phyloP scores from a whole-genome alignment of 768 basidiomycete genomes.

The Auricularia cornea region DNA sequence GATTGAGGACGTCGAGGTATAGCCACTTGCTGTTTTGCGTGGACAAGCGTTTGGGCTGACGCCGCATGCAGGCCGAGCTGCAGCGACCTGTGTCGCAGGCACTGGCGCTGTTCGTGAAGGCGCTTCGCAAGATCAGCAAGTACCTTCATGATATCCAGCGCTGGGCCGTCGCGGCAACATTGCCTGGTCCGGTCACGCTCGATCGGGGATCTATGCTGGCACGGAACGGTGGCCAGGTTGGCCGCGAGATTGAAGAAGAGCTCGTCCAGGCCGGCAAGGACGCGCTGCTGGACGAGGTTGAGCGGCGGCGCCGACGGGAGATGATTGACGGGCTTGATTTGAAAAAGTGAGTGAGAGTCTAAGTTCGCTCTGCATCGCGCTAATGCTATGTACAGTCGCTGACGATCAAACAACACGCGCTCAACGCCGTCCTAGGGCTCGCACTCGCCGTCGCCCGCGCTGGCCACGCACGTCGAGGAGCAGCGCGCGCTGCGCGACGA shows the following conservation, averaged over 20 bases:
- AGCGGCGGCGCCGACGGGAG: conserved; percentile 69
- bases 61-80: conserved; percentile 53
- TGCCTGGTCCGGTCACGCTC: conserved; percentile 34
- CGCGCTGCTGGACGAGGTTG: conserved; percentile 33
- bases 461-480: conserved; percentile 68
- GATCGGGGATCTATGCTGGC: conserved; percentile 19
- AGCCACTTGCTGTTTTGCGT: conserved; percentile 12
- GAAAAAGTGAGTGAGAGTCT: conserved; percentile 55
- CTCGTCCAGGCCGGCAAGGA: conserved; percentile 69
- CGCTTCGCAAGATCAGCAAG: conserved; percentile 76
- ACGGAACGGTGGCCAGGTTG: conserved; percentile 28
- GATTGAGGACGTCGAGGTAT: conserved; percentile 82
- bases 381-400: conserved; percentile 42
- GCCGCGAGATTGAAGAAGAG: conserved; percentile 51
- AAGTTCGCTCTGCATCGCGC: neutral
- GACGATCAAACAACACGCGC: conserved; percentile 63
- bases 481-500: conserved; percentile 67
- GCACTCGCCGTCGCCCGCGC: conserved; percentile 43
- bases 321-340: conserved; percentile 86
- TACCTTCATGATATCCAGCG: conserved; percentile 71
- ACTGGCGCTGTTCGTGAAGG: conserved; percentile 85
- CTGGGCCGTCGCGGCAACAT: conserved; percentile 57
- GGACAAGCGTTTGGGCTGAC: neutral
- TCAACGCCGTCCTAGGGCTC: conserved; percentile 60
- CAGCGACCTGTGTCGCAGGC: conserved; percentile 78